Conservation (phyloP, 2,329 filamentous ascomycete species). For the Colletotrichum camelliae region DNA sequence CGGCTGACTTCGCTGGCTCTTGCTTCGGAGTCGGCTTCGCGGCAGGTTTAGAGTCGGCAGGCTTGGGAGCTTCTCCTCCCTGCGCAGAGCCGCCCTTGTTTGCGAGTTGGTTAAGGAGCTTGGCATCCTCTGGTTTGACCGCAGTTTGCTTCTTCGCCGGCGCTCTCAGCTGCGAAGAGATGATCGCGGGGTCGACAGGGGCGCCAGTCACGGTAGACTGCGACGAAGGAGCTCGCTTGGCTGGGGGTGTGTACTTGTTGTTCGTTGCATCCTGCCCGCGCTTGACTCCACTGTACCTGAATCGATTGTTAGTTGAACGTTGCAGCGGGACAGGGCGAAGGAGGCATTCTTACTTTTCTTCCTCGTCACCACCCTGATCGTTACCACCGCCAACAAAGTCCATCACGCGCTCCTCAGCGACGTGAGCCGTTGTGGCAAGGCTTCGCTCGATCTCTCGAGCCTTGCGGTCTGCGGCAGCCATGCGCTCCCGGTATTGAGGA, state of each 20-base stretch:
- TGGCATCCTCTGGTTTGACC: slow-evolving; percentile 36
- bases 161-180: slow-evolving; percentile 77
- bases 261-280: slow-evolving; percentile 65
- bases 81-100: neutral
- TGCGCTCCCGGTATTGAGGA: slow-evolving; percentile 79
- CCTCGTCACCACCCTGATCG: slow-evolving; percentile 80
- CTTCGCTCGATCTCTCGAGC: slow-evolving; percentile 89
- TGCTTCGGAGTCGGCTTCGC: slow-evolving; percentile 9
- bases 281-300: slow-evolving; percentile 88
- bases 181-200: slow-evolving; percentile 87
- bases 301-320: neutral
- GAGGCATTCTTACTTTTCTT: slow-evolving; percentile 74
- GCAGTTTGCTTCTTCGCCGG: slow-evolving; percentile 46
- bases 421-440: slow-evolving; percentile 76
- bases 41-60: slow-evolving; percentile 3
- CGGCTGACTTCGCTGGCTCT: neutral
- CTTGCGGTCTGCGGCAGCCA: slow-evolving; percentile 80
- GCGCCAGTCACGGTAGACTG: slow-evolving; percentile 77
- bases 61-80: neutral
- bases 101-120: slow-evolving; percentile 5
- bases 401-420: slow-evolving; percentile 87
- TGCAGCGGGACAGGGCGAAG: neutral
- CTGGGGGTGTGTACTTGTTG: slow-evolving; percentile 89
- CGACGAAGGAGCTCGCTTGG: slow-evolving; percentile 78
- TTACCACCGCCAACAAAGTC: slow-evolving; percentile 65